Conservation (phyloP, 257 asterid species). For the Plantago major region DNA sequence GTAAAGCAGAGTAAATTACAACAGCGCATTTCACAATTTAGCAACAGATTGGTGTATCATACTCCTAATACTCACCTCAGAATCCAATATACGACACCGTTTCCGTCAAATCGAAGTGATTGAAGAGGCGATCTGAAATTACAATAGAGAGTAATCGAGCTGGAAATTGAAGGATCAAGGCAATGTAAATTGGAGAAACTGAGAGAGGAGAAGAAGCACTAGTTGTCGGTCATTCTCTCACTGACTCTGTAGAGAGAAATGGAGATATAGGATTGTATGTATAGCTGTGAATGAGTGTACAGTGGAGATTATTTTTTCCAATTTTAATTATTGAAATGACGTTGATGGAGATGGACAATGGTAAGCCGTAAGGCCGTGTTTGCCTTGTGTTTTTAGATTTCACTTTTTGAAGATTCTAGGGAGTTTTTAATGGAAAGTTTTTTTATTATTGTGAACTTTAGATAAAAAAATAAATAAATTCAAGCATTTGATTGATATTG, state of each 20-base stretch:
- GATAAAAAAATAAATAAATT: too few species aligned
- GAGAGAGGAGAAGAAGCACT: constrained; percentile 18
- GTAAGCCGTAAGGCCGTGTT: not conserved
- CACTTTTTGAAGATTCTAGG: not conserved
- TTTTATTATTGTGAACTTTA: too few species aligned
- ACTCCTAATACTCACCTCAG: constrained; percentile 30
- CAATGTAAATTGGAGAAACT: constrained; percentile 7
- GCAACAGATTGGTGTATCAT: too few species aligned
- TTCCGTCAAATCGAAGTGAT: constrained; percentile 3
- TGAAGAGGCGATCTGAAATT: not conserved
- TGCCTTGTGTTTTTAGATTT: not conserved
- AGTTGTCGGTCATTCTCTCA: constrained; percentile 27
- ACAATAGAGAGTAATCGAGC: constrained; percentile 4
- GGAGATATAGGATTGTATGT: constrained; percentile 15
- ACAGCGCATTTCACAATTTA: too few species aligned
- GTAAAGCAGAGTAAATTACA: not conserved
- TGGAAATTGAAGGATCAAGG: constrained; percentile 11
- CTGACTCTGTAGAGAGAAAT: constrained; percentile 18
- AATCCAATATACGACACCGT: constrained; percentile 22
- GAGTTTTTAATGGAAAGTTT: too few species aligned
- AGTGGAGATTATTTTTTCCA: constrained; percentile 10
- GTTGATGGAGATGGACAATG: not conserved
- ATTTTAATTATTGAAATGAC: not conserved
- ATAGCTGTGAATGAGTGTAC: constrained; percentile 38
- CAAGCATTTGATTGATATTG: too few species aligned